Conservation (phyloP, 2,329 filamentous ascomycete genomes). For the Aspergillus vadensis region DNA sequence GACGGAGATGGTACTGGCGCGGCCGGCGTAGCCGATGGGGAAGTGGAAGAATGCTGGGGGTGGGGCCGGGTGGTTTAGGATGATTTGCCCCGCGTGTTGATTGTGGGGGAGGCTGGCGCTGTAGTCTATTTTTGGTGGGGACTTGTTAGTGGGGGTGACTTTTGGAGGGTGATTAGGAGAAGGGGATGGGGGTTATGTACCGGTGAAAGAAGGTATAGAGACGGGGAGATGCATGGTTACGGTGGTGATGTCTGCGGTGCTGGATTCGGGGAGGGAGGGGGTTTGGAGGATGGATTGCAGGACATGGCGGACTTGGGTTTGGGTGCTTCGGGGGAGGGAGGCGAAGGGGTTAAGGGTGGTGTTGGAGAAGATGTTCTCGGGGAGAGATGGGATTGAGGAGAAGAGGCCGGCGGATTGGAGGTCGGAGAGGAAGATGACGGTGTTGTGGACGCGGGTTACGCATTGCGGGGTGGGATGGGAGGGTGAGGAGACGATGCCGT, state of each 20-base stretch:
- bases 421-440: constrained; percentile 55
- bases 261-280: constrained; percentile 20
- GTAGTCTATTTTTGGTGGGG: constrained; percentile 32
- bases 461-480: constrained; percentile 44
- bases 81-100: constrained; percentile 28
- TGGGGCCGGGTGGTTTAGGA: constrained; percentile 27
- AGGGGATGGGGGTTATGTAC: constrained; percentile 56
- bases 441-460: constrained; percentile 55
- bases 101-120: constrained; percentile 39
- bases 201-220: constrained; percentile 58
- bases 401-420: constrained; percentile 40
- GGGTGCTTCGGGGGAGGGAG: constrained; percentile 44
- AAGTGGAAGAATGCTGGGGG: constrained; percentile 50
- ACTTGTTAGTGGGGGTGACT: constrained; percentile 42
- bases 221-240: constrained; percentile 59
- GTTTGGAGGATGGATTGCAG: constrained; percentile 31
- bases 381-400: constrained; percentile 21
- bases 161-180: constrained; percentile 50
- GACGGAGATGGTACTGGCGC: constrained; percentile 56
- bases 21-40: constrained; percentile 57
- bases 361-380: constrained; percentile 34
- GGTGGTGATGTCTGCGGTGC: constrained; percentile 37
- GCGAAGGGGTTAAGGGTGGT: constrained; percentile 54
- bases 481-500: constrained; percentile 52
- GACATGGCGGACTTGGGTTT: constrained; percentile 43